Evolutionary conservation across 2,329 filamentous ascomycete species (phyloP).

Genomic region (Cladophialophora carrionii): DNA sequence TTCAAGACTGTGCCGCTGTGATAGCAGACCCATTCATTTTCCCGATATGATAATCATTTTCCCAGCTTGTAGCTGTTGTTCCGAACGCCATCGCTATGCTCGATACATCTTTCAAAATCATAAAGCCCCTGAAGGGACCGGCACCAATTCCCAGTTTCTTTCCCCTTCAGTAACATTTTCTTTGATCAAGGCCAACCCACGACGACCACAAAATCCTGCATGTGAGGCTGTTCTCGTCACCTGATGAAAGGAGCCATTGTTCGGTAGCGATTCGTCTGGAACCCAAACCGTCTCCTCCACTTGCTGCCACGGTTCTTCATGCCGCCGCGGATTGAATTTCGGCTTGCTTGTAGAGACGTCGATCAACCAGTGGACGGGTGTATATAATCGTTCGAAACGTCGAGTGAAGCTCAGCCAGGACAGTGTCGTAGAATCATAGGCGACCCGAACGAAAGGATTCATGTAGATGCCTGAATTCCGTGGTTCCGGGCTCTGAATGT

Average conservation of each 20-base stretch:
- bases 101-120: constrained; percentile 4
- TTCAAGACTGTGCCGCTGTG: neutral
- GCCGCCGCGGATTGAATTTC: constrained; percentile 62
- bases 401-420: constrained; percentile 63
- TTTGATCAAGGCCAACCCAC: constrained; percentile 50
- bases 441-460: constrained; percentile 74
- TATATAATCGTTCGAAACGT: constrained; percentile 68
- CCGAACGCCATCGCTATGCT: constrained; percentile 34
- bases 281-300: constrained; percentile 50
- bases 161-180: constrained; percentile 48
- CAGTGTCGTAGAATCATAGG: constrained; percentile 64
- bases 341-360: constrained; percentile 62
- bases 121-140: constrained; percentile 42
- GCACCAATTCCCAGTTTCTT: constrained; percentile 52
- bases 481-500: constrained; percentile 48
- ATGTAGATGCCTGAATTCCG: constrained; percentile 66
- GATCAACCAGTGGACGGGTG: constrained; percentile 61
- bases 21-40: neutral
- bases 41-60: neutral
- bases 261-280: constrained; percentile 38
- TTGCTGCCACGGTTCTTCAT: constrained; percentile 60
- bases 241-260: constrained; percentile 47
- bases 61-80: neutral
- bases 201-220: constrained; percentile 52
- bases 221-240: constrained; percentile 47